These are phyloP conservation scores for Pleodorina starrii DNA, from an alignment of 139 green algal species.

Conservation along the genomic window DNA sequence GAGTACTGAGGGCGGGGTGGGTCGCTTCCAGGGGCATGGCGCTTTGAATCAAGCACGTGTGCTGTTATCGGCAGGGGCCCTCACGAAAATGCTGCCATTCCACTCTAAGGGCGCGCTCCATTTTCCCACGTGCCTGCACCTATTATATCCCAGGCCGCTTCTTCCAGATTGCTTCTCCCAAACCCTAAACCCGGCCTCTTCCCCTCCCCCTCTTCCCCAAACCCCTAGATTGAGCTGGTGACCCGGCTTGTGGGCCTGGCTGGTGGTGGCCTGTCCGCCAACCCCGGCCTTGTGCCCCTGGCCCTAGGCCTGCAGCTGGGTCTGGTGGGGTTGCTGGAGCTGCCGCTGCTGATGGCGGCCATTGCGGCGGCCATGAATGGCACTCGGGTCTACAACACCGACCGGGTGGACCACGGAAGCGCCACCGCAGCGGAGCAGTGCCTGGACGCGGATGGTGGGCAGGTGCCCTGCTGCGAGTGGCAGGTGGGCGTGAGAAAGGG, in stretches of 20 bases:
- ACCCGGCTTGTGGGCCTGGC: constrained; percentile 67
- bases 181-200: neutral
- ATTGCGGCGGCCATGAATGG: constrained; percentile 64
- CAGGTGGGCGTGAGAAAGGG: too few relatives aligned
- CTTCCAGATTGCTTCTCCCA: neutral
- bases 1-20: neutral
- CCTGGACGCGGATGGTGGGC: constrained; percentile 50
- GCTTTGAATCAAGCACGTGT: neutral
- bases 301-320: constrained; percentile 59
- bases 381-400: constrained; percentile 58
- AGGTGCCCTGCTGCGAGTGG: constrained; percentile 72
- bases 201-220: neutral
- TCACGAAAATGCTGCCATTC: too few relatives aligned
- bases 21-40: neutral
- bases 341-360: constrained; percentile 16
- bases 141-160: neutral
- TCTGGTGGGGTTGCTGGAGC: constrained; percentile 3
- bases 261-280: constrained; percentile 65
- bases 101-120: too few relatives aligned
- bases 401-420: neutral
- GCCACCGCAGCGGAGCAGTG: constrained; percentile 32
- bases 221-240: constrained; percentile 63
- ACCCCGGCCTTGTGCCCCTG: constrained; percentile 60
- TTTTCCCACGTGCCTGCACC: neutral
- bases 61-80: neutral